phyloP scores from a whole-genome alignment of 2,329 filamentous ascomycete genomes.

The Paraphoma chrysanthemicola region DNA sequence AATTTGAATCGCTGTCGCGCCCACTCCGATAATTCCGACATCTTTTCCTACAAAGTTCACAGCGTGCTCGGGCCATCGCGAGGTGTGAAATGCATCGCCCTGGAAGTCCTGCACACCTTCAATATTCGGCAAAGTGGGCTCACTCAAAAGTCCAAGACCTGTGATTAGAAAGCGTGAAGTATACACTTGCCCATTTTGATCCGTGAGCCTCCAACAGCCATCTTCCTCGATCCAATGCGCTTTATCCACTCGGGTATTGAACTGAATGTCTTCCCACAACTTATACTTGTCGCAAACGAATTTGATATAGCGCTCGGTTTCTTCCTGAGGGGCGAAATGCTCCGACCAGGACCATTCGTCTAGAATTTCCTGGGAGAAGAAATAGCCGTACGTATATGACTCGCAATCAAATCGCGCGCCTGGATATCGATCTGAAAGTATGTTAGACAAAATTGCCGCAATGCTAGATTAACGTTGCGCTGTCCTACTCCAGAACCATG shows the following conservation, averaged over 20 bases:
- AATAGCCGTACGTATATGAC: constrained; percentile 54
- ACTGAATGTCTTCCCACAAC: constrained; percentile 27
- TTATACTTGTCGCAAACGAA: constrained; percentile 56
- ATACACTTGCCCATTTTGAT: constrained; percentile 15
- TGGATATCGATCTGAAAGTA: constrained; percentile 53
- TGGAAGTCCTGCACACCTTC: constrained; percentile 22
- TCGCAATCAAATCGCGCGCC: constrained; percentile 57
- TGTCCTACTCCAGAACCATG: constrained; percentile 40
- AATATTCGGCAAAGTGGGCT: constrained; percentile 21
- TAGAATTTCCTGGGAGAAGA: constrained; percentile 50
- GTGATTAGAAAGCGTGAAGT: constrained; percentile 21
- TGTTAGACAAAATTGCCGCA: background rate
- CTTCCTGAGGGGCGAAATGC: constrained; percentile 42
- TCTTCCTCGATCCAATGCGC: constrained; percentile 16
- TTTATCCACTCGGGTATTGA: constrained; percentile 19
- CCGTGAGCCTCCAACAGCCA: constrained; percentile 20
- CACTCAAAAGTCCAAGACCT: constrained; percentile 25
- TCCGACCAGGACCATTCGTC: constrained; percentile 52
- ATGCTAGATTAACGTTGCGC: background rate
- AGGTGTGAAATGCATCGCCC: constrained; percentile 13
- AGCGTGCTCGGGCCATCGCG: constrained; percentile 6
- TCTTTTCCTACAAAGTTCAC: background rate
- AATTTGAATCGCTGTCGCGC: background rate
- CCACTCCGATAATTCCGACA: background rate
- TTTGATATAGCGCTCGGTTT: constrained; percentile 59